These are phyloP conservation scores for Balansia obtecta DNA, from an alignment of 2,329 filamentous ascomycete species.

Conservation along the genomic window DNA sequence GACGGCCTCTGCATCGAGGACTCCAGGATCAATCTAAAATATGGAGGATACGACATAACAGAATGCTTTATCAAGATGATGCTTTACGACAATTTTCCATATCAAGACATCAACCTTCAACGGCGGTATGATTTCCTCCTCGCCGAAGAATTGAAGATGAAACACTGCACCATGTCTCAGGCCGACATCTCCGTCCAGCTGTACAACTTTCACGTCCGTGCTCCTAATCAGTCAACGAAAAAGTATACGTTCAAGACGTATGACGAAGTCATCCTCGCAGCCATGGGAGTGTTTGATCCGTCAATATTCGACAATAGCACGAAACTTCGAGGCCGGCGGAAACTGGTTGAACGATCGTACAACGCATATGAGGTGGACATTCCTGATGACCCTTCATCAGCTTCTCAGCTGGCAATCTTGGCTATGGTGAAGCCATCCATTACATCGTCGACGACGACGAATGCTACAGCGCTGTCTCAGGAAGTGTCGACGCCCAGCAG, in stretches of 20 bases:
- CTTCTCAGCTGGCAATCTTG: slow-evolving; percentile 63
- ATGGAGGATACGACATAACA: slow-evolving; percentile 83
- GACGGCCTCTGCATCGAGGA: slow-evolving; percentile 92
- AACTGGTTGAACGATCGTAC: slow-evolving; percentile 74
- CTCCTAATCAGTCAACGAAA: slow-evolving; percentile 74
- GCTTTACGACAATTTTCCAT: slow-evolving; percentile 91
- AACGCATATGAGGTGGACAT: slow-evolving; percentile 83
- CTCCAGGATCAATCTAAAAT: slow-evolving; percentile 90
- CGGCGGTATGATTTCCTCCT: slow-evolving; percentile 85
- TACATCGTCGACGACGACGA: slow-evolving; percentile 24
- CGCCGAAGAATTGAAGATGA: slow-evolving; percentile 90
- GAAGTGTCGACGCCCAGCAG: slow-evolving; percentile 49
- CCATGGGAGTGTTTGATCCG: slow-evolving; percentile 90
- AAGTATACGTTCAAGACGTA: slow-evolving; percentile 97
- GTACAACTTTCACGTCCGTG: slow-evolving; percentile 81
- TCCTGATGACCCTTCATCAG: slow-evolving; percentile 79
- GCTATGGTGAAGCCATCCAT: slow-evolving; percentile 48
- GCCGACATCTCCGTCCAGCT: slow-evolving; percentile 79
- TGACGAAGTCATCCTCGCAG: slow-evolving; percentile 87
- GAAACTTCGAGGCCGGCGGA: slow-evolving; percentile 70
- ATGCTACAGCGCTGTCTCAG: slow-evolving; percentile 30
- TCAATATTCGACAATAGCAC: slow-evolving; percentile 69
- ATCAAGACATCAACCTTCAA: slow-evolving; percentile 83
- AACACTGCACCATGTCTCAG: slow-evolving; percentile 84
- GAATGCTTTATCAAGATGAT: slow-evolving; percentile 97